Evolutionary conservation across 257 asterid species (phyloP).

Genomic region (Solanum gracilifrons): DNA sequence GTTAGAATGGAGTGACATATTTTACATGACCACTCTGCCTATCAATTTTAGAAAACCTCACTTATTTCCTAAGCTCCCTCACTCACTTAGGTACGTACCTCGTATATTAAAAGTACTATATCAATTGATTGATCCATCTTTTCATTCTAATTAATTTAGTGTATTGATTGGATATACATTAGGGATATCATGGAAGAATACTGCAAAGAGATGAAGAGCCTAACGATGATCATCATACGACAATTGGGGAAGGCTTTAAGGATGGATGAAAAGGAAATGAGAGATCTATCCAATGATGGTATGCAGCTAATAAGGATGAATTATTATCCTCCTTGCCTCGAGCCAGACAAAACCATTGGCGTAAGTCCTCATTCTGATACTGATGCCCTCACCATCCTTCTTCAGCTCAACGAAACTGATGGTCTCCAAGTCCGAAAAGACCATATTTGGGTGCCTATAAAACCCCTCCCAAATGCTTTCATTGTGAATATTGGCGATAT

Average conservation of each 20-base stretch:
- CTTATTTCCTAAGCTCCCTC: background rate
- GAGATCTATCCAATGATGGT: conserved; percentile 18
- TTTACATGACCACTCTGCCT: background rate
- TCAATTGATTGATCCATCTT: too few species aligned
- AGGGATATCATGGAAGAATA: conserved; percentile 28
- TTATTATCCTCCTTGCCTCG: conserved; percentile 46
- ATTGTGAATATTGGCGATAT: conserved; percentile 41
- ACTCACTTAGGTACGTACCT: background rate
- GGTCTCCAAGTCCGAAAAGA: conserved; percentile 42
- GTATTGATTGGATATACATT: background rate
- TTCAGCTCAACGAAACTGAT: conserved; percentile 36
- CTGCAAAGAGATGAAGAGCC: conserved; percentile 16
- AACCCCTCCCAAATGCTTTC: conserved; percentile 37
- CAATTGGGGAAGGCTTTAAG: conserved; percentile 30
- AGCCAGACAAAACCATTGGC: conserved; percentile 34
- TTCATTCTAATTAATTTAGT: background rate
- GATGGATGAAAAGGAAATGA: conserved; percentile 29
- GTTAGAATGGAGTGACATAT: background rate
- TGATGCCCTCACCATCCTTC: conserved; percentile 42
- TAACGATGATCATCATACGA: conserved; percentile 17
- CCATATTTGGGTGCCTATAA: conserved; percentile 31
- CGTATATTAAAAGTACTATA: too few species aligned
- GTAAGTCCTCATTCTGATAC: conserved; percentile 47
- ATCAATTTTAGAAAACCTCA: background rate
- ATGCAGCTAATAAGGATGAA: conserved; percentile 42